phyloP scores from a whole-genome alignment of 1,139 yeast species.

The Arxiozyma slooffiae region DNA sequence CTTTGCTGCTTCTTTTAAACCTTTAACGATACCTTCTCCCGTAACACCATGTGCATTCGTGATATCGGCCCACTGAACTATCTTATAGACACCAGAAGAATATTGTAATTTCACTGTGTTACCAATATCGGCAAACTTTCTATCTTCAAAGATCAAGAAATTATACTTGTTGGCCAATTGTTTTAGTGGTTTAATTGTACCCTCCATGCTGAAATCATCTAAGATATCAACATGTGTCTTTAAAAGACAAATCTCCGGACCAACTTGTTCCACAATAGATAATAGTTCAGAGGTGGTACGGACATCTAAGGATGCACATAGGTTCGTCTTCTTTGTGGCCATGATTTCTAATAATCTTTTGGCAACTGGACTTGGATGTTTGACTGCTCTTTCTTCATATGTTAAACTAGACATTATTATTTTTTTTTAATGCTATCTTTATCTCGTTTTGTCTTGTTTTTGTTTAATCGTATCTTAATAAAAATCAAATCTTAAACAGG shows the following conservation, averaged over 20 bases:
- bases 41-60: constrained; percentile 98
- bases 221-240: constrained; percentile 93
- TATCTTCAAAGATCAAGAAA: constrained; percentile 85
- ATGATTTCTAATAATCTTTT: constrained; percentile 61
- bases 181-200: constrained; percentile 65
- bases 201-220: constrained; percentile 76
- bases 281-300: constrained; percentile 68
- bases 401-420: constrained; percentile 32
- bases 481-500: not conserved
- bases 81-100: constrained; percentile 77
- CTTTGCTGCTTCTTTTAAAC: constrained; percentile 71
- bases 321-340: constrained; percentile 72
- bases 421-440: too few species aligned
- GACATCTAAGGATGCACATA: constrained; percentile 96
- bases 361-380: constrained; percentile 73
- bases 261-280: constrained; percentile 61
- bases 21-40: constrained; percentile 86
- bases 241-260: constrained; percentile 84
- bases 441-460: not conserved
- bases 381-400: constrained; percentile 59
- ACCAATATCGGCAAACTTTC: constrained; percentile 99
- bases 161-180: constrained; percentile 65
- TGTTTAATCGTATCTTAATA: not conserved
- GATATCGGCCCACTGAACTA: constrained; percentile 91
- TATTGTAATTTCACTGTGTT: constrained; percentile 93